These are phyloP conservation scores for Botrytis fabae DNA, from an alignment of 2,329 filamentous ascomycete genomes.

Conservation along the genomic window DNA sequence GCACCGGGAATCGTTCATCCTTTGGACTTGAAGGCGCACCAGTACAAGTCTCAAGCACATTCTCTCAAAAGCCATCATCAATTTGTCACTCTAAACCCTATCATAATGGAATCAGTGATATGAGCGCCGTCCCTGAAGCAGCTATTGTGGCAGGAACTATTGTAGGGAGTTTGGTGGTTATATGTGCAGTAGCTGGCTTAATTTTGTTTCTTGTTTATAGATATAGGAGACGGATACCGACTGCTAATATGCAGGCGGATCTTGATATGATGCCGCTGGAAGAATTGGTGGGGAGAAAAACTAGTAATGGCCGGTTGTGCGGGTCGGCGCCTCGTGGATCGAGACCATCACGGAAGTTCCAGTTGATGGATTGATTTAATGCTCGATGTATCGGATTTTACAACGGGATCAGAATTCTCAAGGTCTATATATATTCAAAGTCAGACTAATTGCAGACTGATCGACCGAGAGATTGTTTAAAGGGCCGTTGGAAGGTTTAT, in stretches of 20 bases:
- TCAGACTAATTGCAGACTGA: too few species aligned
- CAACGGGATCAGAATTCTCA: too few species aligned
- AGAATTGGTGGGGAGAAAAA: constrained; percentile 46
- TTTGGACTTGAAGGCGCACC: background rate
- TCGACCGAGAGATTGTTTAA: too few species aligned
- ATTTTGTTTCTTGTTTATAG: background rate
- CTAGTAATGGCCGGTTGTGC: background rate
- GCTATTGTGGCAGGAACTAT: constrained; percentile 4
- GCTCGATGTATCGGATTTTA: background rate
- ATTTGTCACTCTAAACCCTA: background rate
- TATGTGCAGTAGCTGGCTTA: background rate
- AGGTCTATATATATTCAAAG: too few species aligned
- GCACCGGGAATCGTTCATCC: background rate
- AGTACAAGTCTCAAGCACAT: background rate
- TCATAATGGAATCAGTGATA: background rate
- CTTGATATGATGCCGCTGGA: constrained; percentile 29
- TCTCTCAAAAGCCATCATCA: background rate
- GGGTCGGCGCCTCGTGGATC: background rate
- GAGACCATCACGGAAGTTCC: background rate
- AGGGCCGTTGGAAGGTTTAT: too few species aligned
- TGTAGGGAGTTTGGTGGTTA: background rate
- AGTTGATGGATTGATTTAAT: background rate
- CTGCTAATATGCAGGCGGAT: constrained; percentile 23
- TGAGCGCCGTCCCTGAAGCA: background rate
- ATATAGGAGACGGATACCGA: background rate